phyloP scores from a whole-genome alignment of 345 rosid genomes.

The Eucalyptus pauciflora region DNA sequence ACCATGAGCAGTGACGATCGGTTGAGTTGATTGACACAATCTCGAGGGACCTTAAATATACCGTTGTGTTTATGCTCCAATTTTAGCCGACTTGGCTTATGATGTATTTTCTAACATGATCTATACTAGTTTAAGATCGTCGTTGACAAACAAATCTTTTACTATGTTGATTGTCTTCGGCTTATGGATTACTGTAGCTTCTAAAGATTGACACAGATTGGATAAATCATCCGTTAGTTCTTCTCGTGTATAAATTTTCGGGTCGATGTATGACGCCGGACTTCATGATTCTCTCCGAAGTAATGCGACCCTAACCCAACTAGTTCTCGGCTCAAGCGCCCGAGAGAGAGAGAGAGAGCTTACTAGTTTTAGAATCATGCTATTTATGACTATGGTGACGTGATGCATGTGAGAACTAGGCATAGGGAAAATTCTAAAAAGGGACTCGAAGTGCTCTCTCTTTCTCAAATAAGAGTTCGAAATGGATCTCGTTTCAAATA shows the following conservation, averaged over 20 bases:
- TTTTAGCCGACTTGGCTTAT: not conserved
- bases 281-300: not conserved
- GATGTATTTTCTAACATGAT: not conserved
- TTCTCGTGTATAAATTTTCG: not conserved
- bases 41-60: not conserved
- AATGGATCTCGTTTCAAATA: rapidly evolving
- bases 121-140: not conserved
- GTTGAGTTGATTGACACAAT: not conserved
- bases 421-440: rapidly evolving
- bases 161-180: not conserved
- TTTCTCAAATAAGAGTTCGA: rapidly evolving
- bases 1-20: not conserved
- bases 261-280: not conserved
- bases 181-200: not conserved
- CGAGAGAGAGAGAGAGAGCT: not conserved
- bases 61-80: not conserved
- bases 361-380: not conserved
- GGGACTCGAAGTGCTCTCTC: rapidly evolving
- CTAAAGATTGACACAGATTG: not conserved
- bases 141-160: not conserved
- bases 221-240: not conserved
- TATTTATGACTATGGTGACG: not conserved
- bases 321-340: not conserved
- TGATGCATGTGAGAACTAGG: not conserved
- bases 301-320: not conserved